A percentile compares a stretch with the other conserved stretches of the same genome.
phyloP scores from a whole-genome alignment of 2,329 filamentous ascomycete genomes.

The Xylariaceae sp. region DNA sequence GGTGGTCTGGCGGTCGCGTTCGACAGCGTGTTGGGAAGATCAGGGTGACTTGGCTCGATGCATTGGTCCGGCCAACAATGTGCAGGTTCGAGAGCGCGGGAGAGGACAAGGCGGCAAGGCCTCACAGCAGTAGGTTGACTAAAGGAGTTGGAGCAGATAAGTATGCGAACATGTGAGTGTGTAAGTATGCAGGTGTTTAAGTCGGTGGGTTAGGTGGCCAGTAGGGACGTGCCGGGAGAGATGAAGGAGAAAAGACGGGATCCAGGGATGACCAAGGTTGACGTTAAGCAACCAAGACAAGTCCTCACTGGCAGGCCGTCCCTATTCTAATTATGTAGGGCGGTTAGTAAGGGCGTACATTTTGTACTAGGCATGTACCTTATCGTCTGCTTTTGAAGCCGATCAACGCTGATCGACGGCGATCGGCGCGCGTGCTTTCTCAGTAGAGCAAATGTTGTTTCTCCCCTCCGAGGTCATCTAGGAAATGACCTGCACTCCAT shows the following conservation, averaged over 20 bases:
- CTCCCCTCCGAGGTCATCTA: not conserved
- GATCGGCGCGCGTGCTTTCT: conserved; percentile 17
- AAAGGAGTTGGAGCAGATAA: too few species aligned
- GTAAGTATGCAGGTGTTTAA: too few species aligned
- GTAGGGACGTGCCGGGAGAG: too few species aligned
- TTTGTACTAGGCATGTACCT: not conserved
- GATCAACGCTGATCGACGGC: not conserved
- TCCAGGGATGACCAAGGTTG: not conserved
- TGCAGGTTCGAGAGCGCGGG: not conserved
- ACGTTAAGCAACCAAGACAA: not conserved
- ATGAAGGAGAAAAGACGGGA: not conserved
- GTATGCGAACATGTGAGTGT: too few species aligned
- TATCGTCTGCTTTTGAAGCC: not conserved
- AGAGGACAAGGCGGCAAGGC: not conserved
- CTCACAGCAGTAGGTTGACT: too few species aligned
- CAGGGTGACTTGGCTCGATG: conserved; percentile 6
- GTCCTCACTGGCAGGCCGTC: too few species aligned
- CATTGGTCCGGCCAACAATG: conserved; percentile 1
- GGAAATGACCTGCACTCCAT: not conserved
- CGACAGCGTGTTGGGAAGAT: not conserved
- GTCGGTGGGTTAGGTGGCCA: too few species aligned
- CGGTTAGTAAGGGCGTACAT: not conserved
- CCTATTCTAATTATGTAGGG: not conserved
- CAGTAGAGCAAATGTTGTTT: conserved; percentile 1
- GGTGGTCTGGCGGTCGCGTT: not conserved